These are phyloP conservation scores for Globisporangium irregulare DNA, from an alignment of 352 stramenopile genomes.

Conservation along the genomic window DNA sequence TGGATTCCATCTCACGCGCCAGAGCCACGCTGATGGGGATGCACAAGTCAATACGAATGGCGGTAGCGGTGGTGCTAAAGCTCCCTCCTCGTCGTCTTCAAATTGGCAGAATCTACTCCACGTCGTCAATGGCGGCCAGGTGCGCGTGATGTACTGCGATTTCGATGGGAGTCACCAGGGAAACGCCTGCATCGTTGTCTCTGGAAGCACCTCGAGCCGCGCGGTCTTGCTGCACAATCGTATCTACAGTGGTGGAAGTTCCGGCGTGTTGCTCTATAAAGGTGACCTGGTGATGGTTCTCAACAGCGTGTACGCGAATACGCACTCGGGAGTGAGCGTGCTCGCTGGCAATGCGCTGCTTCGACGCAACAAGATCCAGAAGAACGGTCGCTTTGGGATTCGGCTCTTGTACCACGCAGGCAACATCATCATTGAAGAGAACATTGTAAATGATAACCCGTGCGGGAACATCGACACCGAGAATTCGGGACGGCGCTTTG, in stretches of 20 bases:
- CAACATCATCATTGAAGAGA: conserved; percentile 76
- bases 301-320: conserved; percentile 56
- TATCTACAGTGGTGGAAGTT: conserved; percentile 54
- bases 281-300: conserved; percentile 54
- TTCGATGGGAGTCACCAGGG: conserved; percentile 62
- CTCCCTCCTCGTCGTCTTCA: neutral
- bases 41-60: neutral
- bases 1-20: conserved; percentile 61
- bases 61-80: neutral
- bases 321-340: conserved; percentile 57
- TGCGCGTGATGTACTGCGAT: conserved; percentile 64
- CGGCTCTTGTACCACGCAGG: conserved; percentile 64
- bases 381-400: conserved; percentile 71
- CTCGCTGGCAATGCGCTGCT: conserved; percentile 56
- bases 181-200: conserved; percentile 65
- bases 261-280: conserved; percentile 53
- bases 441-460: conserved; percentile 54
- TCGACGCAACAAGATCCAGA: conserved; percentile 58
- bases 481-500: conserved; percentile 70
- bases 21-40: neutral
- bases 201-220: conserved; percentile 35
- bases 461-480: conserved; percentile 77
- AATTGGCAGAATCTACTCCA: conserved; percentile 70
- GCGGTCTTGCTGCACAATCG: conserved; percentile 59
- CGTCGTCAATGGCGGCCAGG: conserved; percentile 33